Evolutionary conservation across 176 grass and related monocot species (phyloP).

Genomic region (Hsuehochloa calcarea): DNA sequence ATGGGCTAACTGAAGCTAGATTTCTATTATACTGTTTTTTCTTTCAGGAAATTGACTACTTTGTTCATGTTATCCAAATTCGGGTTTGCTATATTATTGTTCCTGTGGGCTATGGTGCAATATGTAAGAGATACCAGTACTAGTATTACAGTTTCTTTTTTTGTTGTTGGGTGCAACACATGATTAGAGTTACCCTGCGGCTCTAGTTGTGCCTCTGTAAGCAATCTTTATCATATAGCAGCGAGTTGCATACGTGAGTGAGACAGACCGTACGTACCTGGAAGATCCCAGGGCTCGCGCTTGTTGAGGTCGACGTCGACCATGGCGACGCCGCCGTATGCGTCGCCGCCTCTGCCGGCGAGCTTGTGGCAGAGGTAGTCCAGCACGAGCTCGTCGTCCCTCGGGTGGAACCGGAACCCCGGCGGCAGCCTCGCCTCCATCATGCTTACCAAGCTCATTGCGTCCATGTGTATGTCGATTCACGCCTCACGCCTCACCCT

Average conservation of each 20-base stretch:
- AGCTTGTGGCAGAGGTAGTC: too few relatives aligned
- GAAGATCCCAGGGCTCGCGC: conserved; percentile 90
- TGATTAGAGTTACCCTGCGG: background rate
- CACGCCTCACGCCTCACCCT: too few relatives aligned
- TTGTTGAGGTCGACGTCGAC: conserved; percentile 97
- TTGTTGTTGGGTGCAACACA: background rate
- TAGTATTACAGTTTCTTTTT: background rate
- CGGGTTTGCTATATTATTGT: background rate
- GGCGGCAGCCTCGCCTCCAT: too few relatives aligned
- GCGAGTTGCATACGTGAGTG: background rate
- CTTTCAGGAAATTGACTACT: background rate
- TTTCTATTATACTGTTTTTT: background rate
- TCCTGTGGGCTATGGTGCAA: background rate
- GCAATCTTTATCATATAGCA: background rate
- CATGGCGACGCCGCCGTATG: conserved; percentile 46
- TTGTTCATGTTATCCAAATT: background rate
- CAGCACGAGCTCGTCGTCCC: too few relatives aligned
- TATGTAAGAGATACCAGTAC: background rate
- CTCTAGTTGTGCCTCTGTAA: background rate
- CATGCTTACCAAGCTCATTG: too few relatives aligned
- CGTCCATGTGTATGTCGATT: too few relatives aligned
- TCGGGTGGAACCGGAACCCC: too few relatives aligned
- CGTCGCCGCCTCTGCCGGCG: too few relatives aligned
- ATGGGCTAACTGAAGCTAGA: background rate
- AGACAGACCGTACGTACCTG: conserved; percentile 48